Percentiles rank a stretch among this genome's conserved stretches.
Conservation (phyloP, 192 early-diverging fungal species). For the Gonapodya prolifera region DNA sequence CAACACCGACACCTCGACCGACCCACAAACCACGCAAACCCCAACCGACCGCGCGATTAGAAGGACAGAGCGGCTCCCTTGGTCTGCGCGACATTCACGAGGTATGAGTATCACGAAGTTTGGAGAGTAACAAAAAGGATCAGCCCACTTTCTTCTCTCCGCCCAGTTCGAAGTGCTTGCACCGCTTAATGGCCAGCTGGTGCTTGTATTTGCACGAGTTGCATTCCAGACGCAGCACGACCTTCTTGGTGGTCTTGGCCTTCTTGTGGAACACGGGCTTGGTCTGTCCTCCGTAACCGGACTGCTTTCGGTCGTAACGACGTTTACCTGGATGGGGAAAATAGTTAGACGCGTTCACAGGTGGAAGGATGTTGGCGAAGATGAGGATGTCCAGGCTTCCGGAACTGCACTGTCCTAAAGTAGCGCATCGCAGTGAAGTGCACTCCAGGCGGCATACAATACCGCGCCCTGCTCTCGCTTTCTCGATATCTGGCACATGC, state of each 20-base stretch:
- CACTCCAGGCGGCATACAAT: too few species aligned
- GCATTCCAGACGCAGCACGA: conserved; percentile 81
- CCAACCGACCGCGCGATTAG: conserved; percentile 58
- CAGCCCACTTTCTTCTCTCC: conserved; percentile 86
- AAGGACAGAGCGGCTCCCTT: conserved; percentile 77
- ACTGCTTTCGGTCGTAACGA: conserved; percentile 97
- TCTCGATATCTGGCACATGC: too few species aligned
- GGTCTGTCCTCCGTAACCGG: conserved; percentile 99
- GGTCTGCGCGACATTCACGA: conserved; percentile 30
- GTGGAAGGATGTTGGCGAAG: neutral
- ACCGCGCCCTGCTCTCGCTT: too few species aligned
- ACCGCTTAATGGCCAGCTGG: conserved; percentile 95
- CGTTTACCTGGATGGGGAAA: conserved; percentile 43
- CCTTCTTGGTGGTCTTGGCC: conserved; percentile 99
- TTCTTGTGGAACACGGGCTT: conserved; percentile 99
- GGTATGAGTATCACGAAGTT: neutral
- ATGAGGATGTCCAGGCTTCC: neutral
- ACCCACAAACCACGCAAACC: too few species aligned
- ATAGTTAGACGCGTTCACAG: neutral
- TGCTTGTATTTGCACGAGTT: conserved; percentile 97
- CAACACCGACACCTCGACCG: too few species aligned
- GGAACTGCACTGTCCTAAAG: too few species aligned
- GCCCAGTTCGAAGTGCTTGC: conserved; percentile 99
- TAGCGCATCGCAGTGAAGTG: too few species aligned
- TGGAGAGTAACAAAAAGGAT: conserved; percentile 3